Percentiles rank a stretch among this genome's conserved stretches.
Evolutionary conservation across 1,139 yeast genomes (phyloP).

Genomic region (Pichia sp.): DNA sequence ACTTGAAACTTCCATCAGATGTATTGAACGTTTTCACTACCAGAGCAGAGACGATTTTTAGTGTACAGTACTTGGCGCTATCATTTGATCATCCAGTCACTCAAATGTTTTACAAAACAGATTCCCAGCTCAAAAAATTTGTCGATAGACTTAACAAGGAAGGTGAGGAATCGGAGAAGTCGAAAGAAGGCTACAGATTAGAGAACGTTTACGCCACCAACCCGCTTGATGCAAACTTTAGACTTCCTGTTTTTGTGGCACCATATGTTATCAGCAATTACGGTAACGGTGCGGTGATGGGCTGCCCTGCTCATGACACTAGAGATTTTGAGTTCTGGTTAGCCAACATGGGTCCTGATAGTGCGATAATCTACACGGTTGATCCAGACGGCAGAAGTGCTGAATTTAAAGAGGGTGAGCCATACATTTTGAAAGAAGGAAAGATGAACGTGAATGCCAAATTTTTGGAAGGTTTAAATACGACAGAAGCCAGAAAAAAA

Average conservation of each 20-base stretch:
- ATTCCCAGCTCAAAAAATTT: slow-evolving; percentile 45
- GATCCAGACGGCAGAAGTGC: slow-evolving; percentile 34
- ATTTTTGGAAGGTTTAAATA: slow-evolving; percentile 46
- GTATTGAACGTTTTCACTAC: slow-evolving; percentile 68
- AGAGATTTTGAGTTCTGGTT: slow-evolving; percentile 82
- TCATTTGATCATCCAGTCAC: slow-evolving; percentile 69
- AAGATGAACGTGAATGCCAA: slow-evolving; percentile 49
- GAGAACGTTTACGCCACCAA: slow-evolving; percentile 46
- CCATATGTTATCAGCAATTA: slow-evolving; percentile 82
- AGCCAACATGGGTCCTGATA: slow-evolving; percentile 47
- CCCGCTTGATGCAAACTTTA: slow-evolving; percentile 48
- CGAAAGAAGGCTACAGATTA: slow-evolving; percentile 60
- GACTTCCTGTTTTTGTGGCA: slow-evolving; percentile 78
- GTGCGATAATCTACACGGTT: slow-evolving; percentile 42
- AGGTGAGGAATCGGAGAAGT: slow-evolving; percentile 33
- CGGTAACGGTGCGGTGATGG: slow-evolving; percentile 96
- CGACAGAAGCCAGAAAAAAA: slow-evolving; percentile 48
- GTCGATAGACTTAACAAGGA: slow-evolving; percentile 37
- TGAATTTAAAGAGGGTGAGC: slow-evolving; percentile 39
- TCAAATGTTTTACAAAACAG: slow-evolving; percentile 34
- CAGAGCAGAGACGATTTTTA: slow-evolving; percentile 80
- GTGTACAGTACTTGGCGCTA: slow-evolving; percentile 79
- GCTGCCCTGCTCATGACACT: slow-evolving; percentile 90
- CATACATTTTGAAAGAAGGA: slow-evolving; percentile 54
- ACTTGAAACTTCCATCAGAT: slow-evolving; percentile 18